These are phyloP conservation scores for Pythium periplocum DNA, from an alignment of 352 stramenopile genomes.

Conservation along the genomic window DNA sequence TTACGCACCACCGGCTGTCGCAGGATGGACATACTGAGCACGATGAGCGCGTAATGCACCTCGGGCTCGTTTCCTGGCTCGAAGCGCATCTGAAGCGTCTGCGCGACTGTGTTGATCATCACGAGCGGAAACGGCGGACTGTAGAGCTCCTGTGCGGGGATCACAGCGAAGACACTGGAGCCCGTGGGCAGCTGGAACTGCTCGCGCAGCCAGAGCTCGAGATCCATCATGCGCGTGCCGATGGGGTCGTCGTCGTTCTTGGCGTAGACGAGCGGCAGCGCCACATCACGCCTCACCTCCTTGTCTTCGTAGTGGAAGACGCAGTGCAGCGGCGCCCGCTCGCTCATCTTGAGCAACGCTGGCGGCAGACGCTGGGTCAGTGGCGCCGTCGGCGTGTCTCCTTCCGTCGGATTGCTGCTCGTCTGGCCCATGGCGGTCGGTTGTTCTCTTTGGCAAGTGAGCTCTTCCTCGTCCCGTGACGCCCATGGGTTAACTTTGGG, in stretches of 20 bases:
- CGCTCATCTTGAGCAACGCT: constrained; percentile 22
- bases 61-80: constrained; percentile 38
- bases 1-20: constrained; percentile 41
- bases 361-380: constrained; percentile 2
- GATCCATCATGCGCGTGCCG: constrained; percentile 61
- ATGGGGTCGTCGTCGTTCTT: constrained; percentile 19
- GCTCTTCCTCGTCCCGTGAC: neutral
- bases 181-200: constrained; percentile 47
- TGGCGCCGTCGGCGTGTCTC: constrained; percentile 1
- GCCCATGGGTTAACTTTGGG: neutral
- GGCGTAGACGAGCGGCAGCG: constrained; percentile 66
- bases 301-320: constrained; percentile 66
- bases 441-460: neutral
- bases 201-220: constrained; percentile 67
- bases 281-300: constrained; percentile 38
- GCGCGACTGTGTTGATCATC: constrained; percentile 74
- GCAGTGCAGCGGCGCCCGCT: constrained; percentile 51
- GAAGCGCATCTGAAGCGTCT: constrained; percentile 33
- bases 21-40: constrained; percentile 52
- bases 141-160: constrained; percentile 73
- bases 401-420: neutral
- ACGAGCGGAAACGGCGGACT: constrained; percentile 70
- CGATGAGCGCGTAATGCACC: constrained; percentile 61
- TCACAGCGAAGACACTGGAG: constrained; percentile 69
- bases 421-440: neutral